Base-by-base conservation (phyloP, 495 filamentous ascomycete species). In the Trichoderma reesei region DNA sequence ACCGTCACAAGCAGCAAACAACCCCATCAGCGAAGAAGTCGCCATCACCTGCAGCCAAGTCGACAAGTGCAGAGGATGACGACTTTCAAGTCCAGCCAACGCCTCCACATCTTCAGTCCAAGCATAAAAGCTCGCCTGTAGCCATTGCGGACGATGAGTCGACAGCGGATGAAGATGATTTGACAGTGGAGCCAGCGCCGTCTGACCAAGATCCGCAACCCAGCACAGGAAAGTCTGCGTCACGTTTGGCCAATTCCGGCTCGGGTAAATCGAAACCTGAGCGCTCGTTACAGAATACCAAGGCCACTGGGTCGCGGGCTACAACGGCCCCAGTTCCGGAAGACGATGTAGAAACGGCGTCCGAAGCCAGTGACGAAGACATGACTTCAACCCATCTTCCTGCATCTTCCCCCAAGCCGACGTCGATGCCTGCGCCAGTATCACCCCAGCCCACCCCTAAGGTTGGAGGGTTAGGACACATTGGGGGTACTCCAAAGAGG, bases 11-110 rank as follows among this genome's bases (percentile, higher is more conserved):
- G 20, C 34, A 41, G 9, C 39, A 61, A 20, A 11, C 7, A 41
- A n/a, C 36, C 5, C n/a, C 59, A 7, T 41, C 59, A 18, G 9
- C 36, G 33, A 38, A 39, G 41, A 38, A 39, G 41, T 38, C 36
- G 36, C 18, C 34, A 41, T 34, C 59, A 10, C 36, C 59, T 18
- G 14, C 41, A n/a, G 11, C 39, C 33, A 33, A 60, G 8, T 63
- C 70, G 34, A 71, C 70, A 31, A 56, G 9, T 33, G 11, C 26
- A 26, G 77, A 80, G 14, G 74, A 78, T 60, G 72, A 75, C 63
- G 81, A 77, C 62, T 83, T 82, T 62, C 78, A 86, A 64, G 76
- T 81, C 16, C 83, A 81, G 67, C 72, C 72, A 36, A 79, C 78
- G 1, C 82, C 81, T 0, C 72, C 76, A 2, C 67, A 67, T 41